A percentile compares a stretch with the other conserved stretches of the same genome.
Evolutionary conservation across 2,329 filamentous ascomycete genomes (phyloP).

Genomic region (Alternaria triticimaculans): DNA sequence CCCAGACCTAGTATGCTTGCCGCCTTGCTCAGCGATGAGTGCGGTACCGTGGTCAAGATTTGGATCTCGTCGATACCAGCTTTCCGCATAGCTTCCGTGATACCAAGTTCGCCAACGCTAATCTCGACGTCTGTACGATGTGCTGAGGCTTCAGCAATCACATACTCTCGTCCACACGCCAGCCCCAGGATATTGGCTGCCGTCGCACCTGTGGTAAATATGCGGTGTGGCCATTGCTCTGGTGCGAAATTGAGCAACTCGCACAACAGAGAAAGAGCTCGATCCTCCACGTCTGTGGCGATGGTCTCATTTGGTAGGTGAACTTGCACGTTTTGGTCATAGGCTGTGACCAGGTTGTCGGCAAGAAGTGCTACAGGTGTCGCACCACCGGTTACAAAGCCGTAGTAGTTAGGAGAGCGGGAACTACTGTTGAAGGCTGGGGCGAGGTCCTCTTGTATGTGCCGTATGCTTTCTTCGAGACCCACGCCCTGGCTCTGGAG

Average conservation of each 20-base stretch:
- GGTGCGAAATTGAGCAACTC: constrained; percentile 68
- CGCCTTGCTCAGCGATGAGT: constrained; percentile 85
- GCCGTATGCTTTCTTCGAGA: constrained; percentile 49
- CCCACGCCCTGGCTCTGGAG: constrained; percentile 54
- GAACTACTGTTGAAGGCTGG: constrained; percentile 71
- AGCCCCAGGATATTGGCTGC: constrained; percentile 70
- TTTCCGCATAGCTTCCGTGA: constrained; percentile 69
- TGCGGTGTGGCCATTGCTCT: constrained; percentile 71
- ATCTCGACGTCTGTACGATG: constrained; percentile 36
- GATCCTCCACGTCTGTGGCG: constrained; percentile 77
- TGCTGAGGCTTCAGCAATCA: constrained; percentile 58
- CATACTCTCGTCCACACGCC: constrained; percentile 73
- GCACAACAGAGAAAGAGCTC: constrained; percentile 72
- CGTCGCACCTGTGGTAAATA: constrained; percentile 79
- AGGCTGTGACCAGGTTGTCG: constrained; percentile 80
- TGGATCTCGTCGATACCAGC: constrained; percentile 73
- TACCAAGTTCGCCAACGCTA: constrained; percentile 71
- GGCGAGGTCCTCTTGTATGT: constrained; percentile 55
- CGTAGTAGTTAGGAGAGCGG: constrained; percentile 66
- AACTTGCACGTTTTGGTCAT: constrained; percentile 85
- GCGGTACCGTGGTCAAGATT: constrained; percentile 79
- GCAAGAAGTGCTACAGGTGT: constrained; percentile 82
- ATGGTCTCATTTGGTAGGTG: constrained; percentile 80
- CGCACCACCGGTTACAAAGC: constrained; percentile 84
- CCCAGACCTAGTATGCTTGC: constrained; percentile 84